Evolutionary conservation across 2,329 filamentous ascomycete species (phyloP).

Genomic region (Dichotomopilus funicola): DNA sequence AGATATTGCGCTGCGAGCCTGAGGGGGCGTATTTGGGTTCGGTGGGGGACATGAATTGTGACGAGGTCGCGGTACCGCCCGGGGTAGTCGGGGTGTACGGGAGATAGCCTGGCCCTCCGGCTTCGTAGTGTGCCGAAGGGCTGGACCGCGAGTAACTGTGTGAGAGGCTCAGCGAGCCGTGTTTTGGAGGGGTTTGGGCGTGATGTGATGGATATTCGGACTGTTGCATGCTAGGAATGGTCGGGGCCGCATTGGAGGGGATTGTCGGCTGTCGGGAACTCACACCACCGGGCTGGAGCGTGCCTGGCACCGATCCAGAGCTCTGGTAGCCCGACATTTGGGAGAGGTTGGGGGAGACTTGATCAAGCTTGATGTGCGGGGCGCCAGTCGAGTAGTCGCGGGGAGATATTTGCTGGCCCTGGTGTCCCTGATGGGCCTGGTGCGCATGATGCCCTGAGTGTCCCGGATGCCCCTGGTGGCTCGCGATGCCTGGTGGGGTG

Average conservation of each 20-base stretch:
- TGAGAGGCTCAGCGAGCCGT: slow-evolving; percentile 56
- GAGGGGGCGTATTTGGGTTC: slow-evolving; percentile 51
- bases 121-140: slow-evolving; percentile 57
- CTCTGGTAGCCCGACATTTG: slow-evolving; percentile 32
- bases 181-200: slow-evolving; percentile 51
- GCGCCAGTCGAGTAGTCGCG: slow-evolving; percentile 37
- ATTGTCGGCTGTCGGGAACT: slow-evolving; percentile 32
- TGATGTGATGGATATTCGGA: slow-evolving; percentile 43
- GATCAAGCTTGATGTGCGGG: slow-evolving; percentile 46
- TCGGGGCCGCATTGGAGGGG: slow-evolving; percentile 40
- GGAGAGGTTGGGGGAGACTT: slow-evolving; percentile 33
- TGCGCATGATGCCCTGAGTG: slow-evolving; percentile 40
- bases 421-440: slow-evolving; percentile 32
- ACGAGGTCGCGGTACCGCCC: slow-evolving; percentile 47
- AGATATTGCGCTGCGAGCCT: slow-evolving; percentile 55
- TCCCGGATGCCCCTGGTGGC: slow-evolving; percentile 33
- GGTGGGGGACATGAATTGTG: slow-evolving; percentile 59
- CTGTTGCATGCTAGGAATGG: slow-evolving; percentile 40
- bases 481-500: slow-evolving; percentile 42
- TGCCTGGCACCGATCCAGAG: slow-evolving; percentile 47
- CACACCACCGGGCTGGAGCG: slow-evolving; percentile 51
- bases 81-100: slow-evolving; percentile 60
- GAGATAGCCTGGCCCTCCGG: slow-evolving; percentile 41
- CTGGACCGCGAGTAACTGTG: slow-evolving; percentile 82
- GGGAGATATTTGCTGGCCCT: slow-evolving; percentile 38